Evolutionary conservation across 805 yeast genomes (phyloP), one percentile per base, ranked within the genome.

Genomic region (Komagataella phaffii): DNA sequence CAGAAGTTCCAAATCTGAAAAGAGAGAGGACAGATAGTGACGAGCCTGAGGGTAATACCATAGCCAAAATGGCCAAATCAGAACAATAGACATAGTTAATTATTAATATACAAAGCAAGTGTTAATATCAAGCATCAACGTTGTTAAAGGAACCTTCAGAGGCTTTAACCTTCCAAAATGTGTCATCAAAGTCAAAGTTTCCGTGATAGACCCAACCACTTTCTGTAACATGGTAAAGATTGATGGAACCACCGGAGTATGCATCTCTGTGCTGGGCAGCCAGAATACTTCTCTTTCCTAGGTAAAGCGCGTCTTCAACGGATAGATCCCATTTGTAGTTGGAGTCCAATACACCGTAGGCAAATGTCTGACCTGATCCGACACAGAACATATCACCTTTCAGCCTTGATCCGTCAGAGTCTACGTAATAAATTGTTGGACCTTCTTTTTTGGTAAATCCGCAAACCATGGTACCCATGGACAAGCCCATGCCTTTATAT

Each of bases 231-330:
- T 93, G 98, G 67, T 82, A 93, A 61, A 93, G 72, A 66, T 93
- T 93, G 57, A 91, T 81, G 1, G 96, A 87, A 59, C 98, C 98
- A 75, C 99, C 99, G 53, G 96, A 88, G 69, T 75, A 93, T 5
- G 98, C 99, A 68, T 93, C 99, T 77, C 99, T 85, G 66, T 93
- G 99, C 36, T 97, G 86, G 49, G 99, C 99, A 47, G 98, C 99
- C 59, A 93, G 75, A 61, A 93, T 93, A 48, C 96, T 84, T 69
- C 99, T 82, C 70, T 90, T 90, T 58, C 99, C 99, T 57, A 93
- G 75, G 61, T 86, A 86, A 56, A 93, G 76, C 3, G 98, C 98
- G 56, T 93, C 98, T 56, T 93, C 98, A 3, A 87, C 91, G 1
- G 88, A 66, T 55, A 93, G 70, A 63, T 93, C 97, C 96, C 96